Evolutionary conservation across 2,329 filamentous ascomycete species (phyloP), one percentile per base, ranked within the genome.

Genomic region (Claviceps sorghi): DNA sequence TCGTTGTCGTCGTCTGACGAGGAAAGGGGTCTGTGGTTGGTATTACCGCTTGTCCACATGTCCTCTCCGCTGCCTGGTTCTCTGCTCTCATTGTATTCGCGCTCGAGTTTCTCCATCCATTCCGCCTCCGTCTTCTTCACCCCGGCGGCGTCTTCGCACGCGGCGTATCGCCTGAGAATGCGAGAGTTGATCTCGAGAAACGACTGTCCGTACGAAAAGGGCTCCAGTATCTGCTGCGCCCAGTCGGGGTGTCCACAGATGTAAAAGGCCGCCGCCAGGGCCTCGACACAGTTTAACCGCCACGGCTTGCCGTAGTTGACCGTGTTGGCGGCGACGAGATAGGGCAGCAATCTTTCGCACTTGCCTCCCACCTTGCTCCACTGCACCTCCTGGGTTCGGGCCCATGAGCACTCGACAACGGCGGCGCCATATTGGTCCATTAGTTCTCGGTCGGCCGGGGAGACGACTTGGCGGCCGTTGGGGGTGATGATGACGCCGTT

Each of bases 251-350:
- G 88, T 4, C 93, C 88, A 61, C 91, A 97, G 57, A 98, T 98
- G 62, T 79, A 87, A 64, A 95, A 98, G 22, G 87, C 88, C 3
- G 93, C 91, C 0, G 89, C 93, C 47, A 98, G 74, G 4, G 93
- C 93, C 72, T 98, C 93, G 32, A 89, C 93, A 61, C 93, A 98
- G 68, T 98, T 98, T 56, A 98, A 68, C 52, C 90, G 77, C 87
- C 90, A 96, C 5, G 93, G 93, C 63, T 88, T 87, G 55, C 93
- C 93, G 69, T 98, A 98, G 71, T 98, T 98, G 63, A 96, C 93
- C 1, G 86, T 85, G 66, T 98, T 98, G 48, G 93, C 93, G 6
- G 93, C 93, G 49, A 98, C 90, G 8, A 98, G 82, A 67, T 98
- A 98, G 0, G 93, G 93, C 53, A 98, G 72, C 57, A 96, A 68